Base-by-base conservation (phyloP, 805 yeast species). In the Candida loeiensis region DNA sequence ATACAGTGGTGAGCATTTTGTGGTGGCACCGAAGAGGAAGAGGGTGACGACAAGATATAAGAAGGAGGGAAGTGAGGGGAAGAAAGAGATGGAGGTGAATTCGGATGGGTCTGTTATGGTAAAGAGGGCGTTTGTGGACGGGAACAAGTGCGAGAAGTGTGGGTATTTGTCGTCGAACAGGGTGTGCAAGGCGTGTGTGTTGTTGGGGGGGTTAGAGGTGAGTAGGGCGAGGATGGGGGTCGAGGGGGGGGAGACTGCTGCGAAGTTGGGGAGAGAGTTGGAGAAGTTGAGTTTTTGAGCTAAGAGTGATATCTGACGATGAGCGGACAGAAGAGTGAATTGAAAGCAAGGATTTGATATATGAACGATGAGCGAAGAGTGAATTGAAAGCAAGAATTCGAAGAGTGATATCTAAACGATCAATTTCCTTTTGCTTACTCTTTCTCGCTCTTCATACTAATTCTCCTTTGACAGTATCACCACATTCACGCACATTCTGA, bases 111-210 rank as follows among this genome's bases (percentile, higher is more conserved):
- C 85, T 0, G 80, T 81, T 0, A 64, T 77, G 0, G 53, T 81
- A 24, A 56, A 51, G 14, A 49, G 45, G 20, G 64, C 56, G 12
- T 72, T 68, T 45, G 68, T 67, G 15, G 87, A 82, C 54, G 89
- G 88, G 3, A 82, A 82, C 49, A 57, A 80, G 43, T 93, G 99
- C 66, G 85, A 81, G 47, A 80, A 80, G 45, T 93, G 99, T 66
- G 96, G 97, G 0, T 93, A 91, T 56, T 64, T 93, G 27, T 87
- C 98, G 0, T 84, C 90, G 47, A 93, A 93, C 58, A 74, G 66
- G 53, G 76, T 89, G 5, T 93, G 99, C 64, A 93, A 93, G 63
- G 99, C 99, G 0, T 93, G 99, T 61, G 76, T 85, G 39, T 65
- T 93, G 20, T 63, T 93, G 36, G 90, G 86, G 44, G 96, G 96